Conservation (phyloP, 345 rosid genomes). For the Eucalyptus leucophloia region DNA sequence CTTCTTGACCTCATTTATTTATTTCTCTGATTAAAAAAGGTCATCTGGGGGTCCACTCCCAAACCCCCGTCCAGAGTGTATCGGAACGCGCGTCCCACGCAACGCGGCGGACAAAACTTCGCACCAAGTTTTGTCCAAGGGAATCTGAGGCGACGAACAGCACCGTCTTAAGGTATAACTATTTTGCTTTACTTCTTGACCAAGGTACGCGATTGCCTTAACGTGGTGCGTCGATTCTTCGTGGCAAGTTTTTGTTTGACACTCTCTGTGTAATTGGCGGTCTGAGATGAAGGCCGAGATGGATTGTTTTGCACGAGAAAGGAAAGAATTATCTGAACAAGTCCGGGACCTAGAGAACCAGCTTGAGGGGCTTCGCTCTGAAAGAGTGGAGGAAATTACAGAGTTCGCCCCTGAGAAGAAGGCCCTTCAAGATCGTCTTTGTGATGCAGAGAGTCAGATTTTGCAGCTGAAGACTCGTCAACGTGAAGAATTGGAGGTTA, state of each 20-base stretch:
- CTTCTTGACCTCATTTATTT: accelerated
- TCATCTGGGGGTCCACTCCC: too few relatives aligned
- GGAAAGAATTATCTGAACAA: constrained; percentile 71
- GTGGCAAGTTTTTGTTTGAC: background rate
- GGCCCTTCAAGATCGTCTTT: constrained; percentile 77
- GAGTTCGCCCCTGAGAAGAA: constrained; percentile 68
- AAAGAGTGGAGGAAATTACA: too few relatives aligned
- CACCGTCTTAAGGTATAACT: constrained; percentile 57
- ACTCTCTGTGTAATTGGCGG: constrained; percentile 25
- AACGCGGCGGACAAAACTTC: constrained; percentile 4
- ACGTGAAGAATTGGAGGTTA: constrained; percentile 94
- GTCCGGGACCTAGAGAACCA: constrained; percentile 79
- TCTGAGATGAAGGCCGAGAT: constrained; percentile 80
- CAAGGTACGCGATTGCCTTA: background rate
- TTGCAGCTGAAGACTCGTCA: constrained; percentile 72
- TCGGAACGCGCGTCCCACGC: too few relatives aligned
- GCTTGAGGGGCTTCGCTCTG: constrained; percentile 90
- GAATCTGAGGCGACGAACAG: constrained; percentile 64
- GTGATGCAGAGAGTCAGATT: constrained; percentile 81
- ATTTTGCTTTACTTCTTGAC: background rate
- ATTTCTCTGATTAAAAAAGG: too few relatives aligned
- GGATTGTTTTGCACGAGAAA: constrained; percentile 73
- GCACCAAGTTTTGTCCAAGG: constrained; percentile 69
- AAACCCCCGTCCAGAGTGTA: too few relatives aligned
- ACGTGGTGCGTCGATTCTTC: background rate